Percentiles rank a stretch among this genome's conserved stretches.
These are phyloP conservation scores for Boletus holoroseus DNA, from an alignment of 1,284 basidiomycete genomes.

Conservation along the genomic window DNA sequence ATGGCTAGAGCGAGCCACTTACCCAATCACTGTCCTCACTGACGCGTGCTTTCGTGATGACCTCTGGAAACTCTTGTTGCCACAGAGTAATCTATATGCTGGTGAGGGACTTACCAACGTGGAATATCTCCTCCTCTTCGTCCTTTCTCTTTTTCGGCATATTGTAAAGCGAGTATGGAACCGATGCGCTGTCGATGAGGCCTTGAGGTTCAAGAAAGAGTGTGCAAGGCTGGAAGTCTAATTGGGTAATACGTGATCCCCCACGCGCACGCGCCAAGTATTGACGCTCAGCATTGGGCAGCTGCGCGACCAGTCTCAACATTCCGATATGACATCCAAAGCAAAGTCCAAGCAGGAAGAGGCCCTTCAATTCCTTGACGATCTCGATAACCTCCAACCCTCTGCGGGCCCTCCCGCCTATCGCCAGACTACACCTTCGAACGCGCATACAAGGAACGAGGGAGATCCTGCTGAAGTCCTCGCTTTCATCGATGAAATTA, in stretches of 20 bases:
- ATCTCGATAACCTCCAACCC: conserved; percentile 49
- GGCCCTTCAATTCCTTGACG: conserved; percentile 83
- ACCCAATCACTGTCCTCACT: conserved; percentile 40
- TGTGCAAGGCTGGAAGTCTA: neutral
- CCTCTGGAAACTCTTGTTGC: conserved; percentile 37
- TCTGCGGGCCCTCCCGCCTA: conserved; percentile 25
- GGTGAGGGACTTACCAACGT: conserved; percentile 41
- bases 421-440: conserved; percentile 21
- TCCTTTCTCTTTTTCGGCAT: conserved; percentile 31
- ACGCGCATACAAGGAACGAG: conserved; percentile 33
- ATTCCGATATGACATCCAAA: conserved; percentile 45
- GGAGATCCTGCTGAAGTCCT: conserved; percentile 75
- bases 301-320: neutral
- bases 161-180: neutral
- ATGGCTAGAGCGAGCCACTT: conserved; percentile 26
- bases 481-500: conserved; percentile 92
- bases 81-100: neutral
- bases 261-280: conserved; percentile 4
- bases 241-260: conserved; percentile 19
- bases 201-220: neutral
- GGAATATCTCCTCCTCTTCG: conserved; percentile 39
- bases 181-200: no score
- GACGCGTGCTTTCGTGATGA: conserved; percentile 48
- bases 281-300: neutral
- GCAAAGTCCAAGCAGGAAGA: conserved; percentile 83